These are phyloP conservation scores for Sanchytrium tribonematis DNA, from an alignment of 371 early-diverging fungal genomes.

Conservation along the genomic window DNA sequence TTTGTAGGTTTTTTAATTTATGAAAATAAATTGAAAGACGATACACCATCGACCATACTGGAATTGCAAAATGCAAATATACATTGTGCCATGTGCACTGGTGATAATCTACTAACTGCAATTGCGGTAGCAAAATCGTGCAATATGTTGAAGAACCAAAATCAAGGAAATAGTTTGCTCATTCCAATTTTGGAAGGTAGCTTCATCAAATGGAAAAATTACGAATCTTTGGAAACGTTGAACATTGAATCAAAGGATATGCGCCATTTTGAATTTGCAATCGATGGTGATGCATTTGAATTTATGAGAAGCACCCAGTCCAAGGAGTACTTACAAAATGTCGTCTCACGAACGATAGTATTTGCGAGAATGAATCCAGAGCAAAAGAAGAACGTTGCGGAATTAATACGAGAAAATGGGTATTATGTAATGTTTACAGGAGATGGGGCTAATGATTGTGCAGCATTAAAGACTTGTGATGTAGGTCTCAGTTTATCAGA, in stretches of 20 bases:
- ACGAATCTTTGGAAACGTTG: conserved; percentile 61
- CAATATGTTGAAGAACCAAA: conserved; percentile 35
- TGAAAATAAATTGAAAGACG: conserved; percentile 5
- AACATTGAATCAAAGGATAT: conserved; percentile 49
- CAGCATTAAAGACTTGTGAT: conserved; percentile 89
- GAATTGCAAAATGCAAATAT: conserved; percentile 4
- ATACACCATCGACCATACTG: conserved; percentile 1
- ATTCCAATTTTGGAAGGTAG: conserved; percentile 42
- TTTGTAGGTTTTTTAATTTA: conserved; percentile 48
- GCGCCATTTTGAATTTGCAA: conserved; percentile 59
- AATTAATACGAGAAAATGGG: background rate
- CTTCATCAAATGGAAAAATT: conserved; percentile 42
- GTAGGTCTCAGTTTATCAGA: conserved; percentile 89
- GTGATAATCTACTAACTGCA: conserved; percentile 74
- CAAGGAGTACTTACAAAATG: conserved; percentile 3
- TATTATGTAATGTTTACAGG: conserved; percentile 30
- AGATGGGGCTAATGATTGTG: conserved; percentile 99
- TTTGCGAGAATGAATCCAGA: conserved; percentile 17
- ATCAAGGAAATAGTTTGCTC: conserved; percentile 46
- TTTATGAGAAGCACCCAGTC: background rate
- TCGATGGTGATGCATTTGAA: background rate
- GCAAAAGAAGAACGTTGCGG: conserved; percentile 7
- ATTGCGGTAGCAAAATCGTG: conserved; percentile 56
- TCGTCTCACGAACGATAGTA: conserved; percentile 7
- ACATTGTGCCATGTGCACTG: conserved; percentile 28